phyloP scores from a whole-genome alignment of 257 asterid species.

The Scutellaria barbata region DNA sequence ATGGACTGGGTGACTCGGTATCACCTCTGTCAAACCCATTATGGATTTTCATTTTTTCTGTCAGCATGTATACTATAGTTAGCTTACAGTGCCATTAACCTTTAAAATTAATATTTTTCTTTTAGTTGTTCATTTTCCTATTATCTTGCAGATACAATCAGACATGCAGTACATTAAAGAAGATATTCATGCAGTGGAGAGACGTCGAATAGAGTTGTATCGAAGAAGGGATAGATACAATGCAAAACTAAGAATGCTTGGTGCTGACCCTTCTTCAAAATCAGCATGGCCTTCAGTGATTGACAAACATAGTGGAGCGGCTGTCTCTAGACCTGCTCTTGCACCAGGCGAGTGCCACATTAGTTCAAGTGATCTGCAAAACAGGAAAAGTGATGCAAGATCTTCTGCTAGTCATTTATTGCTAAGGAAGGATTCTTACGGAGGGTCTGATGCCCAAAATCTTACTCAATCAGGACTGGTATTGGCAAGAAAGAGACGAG shows the following conservation, averaged over 20 bases:
- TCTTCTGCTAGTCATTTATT: constrained; percentile 54
- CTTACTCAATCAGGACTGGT: constrained; percentile 61
- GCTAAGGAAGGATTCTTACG: constrained; percentile 49
- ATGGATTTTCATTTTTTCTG: neutral
- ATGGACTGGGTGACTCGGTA: neutral
- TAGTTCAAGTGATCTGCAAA: constrained; percentile 48
- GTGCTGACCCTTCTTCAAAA: constrained; percentile 55
- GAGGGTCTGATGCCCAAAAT: constrained; percentile 67
- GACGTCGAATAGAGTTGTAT: constrained; percentile 66
- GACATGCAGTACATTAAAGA: constrained; percentile 85
- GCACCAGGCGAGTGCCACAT: constrained; percentile 51
- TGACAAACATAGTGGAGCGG: constrained; percentile 52
- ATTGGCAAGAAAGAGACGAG: constrained; percentile 68
- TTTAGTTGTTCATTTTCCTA: constrained; percentile 21
- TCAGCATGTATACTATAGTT: constrained; percentile 8
- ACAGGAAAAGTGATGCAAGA: constrained; percentile 55
- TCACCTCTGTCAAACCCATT: constrained; percentile 15
- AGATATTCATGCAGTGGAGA: constrained; percentile 86
- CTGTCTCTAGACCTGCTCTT: constrained; percentile 42
- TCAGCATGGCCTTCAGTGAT: constrained; percentile 50
- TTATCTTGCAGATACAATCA: constrained; percentile 60
- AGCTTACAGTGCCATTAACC: constrained; percentile 2
- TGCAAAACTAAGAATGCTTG: constrained; percentile 54
- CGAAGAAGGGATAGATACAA: constrained; percentile 71
- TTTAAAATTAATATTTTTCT: neutral